Base-by-base conservation (phyloP, 345 rosid species). In the Brassica carinata region DNA sequence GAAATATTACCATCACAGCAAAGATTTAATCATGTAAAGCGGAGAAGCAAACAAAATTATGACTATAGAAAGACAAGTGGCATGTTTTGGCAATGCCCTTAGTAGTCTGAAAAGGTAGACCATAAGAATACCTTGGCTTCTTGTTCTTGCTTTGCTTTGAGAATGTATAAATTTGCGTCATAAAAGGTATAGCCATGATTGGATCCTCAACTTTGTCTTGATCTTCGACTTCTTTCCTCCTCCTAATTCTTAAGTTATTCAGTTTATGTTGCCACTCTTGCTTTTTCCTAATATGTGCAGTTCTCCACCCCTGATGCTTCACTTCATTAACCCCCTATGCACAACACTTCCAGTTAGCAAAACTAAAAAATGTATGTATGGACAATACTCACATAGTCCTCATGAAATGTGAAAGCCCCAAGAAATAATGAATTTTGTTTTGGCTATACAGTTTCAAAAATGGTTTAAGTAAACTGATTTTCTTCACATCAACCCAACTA, bases 251-350 rank as follows among this genome's bases (percentile, higher is more conserved):
- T 36, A 93, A 89, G 86, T 87, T 89, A 82, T 82, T 91, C 27
- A 96, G 77, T 76, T 84, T 90, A 71, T 86, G 89, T 73, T 96
- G 97, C 99, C 98, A 96, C 72, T 93, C 96, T 77, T 88, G 90
- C 80, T 89, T 95, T 13, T 82, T 85, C 73, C 87, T 88, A 74
- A 87, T 82, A 66, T 83, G 85, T 14, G 86, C 83, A 76, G 87
- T 81, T 78, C 82, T 89, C 98, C 97, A 87, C 79, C 86, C 89
- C 18, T 79, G 75, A 83, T 85, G 83, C 84, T 83, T 93, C 78
- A 87, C 89, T 81, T 87, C 96, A 64, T 84, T 67, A 73, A 74
- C 78, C 73, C 74, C 83, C 94, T 95, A 87, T 69, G 79, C 67
- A 69, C 29, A 76, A 53, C 71, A 67, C 10, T 64, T 64, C 59